Base-by-base conservation (phyloP, 495 filamentous ascomycete species). In the Evansstolkia leycettana region DNA sequence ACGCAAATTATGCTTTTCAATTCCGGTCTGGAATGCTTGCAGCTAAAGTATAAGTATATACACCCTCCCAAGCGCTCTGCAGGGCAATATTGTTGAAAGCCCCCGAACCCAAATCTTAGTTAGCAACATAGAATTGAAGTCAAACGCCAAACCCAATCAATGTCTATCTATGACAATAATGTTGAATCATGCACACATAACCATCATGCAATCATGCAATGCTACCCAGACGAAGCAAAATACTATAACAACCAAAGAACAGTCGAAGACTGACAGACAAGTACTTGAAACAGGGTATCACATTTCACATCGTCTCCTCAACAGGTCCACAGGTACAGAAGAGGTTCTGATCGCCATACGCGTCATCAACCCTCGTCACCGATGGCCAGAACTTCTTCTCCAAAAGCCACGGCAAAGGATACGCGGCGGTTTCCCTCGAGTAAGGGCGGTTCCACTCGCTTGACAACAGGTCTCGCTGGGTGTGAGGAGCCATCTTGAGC, bases 351-450 rank as follows among this genome's bases (percentile, higher is more conserved):
- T 94, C 89, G 42, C 88, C 88, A 45, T 82, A 94, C 10, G 83
- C 84, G 68, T 98, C 92, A 60, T 98, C 81, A 19, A 96, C 66
- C 50, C 90, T 70, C 6, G 83, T 84, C 23, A 95, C 86, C 23
- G 68, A 80, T 0, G 90, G 89, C 90, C 90, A 98, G 65, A 96
- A 95, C 68, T 98, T 98, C 78, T 92, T 94, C 73, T 93, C 84
- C 62, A 74, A 73, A 42, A 96, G 58, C 67, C 75, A 95, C 2
- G 77, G 65, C 45, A 94, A 53, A 13, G 90, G 90, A 54, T 94
- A 96, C 2, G 88, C 90, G 7, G 90, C 90, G 57, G 74, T 67
- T 67, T 90, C 82, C 19, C 84, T 67, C 8, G 67, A 73, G 52
- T 98, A 98, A 1, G 70, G 65, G 16, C 90, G 66, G 35, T 83